Evolutionary conservation across 108 stramenopile species (phyloP), one percentile per base, ranked within the genome.

Genomic region (Epithemia pelagica): DNA sequence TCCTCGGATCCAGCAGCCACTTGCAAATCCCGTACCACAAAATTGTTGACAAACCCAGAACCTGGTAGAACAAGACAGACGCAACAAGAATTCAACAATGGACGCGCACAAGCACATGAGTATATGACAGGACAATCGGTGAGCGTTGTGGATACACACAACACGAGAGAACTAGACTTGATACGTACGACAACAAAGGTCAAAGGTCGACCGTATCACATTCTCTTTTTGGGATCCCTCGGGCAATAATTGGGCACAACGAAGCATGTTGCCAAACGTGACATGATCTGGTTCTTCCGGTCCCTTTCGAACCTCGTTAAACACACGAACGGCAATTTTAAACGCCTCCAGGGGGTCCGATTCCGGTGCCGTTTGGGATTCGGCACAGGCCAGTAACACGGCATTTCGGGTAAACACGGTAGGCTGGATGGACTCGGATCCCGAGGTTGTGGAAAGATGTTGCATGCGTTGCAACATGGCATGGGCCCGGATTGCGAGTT

Each of bases 401-500:
- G 75, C 78, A 65, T 82, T 82, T 68, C 76, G 78, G 8, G 81
- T 74, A 57, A 82, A 78, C 20, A 78, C 64, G 7, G 77, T 78
- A 21, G 81, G 81, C 61, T 70, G 32, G 22, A 78, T 54, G 5
- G 5, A 15, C 15, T 46, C 10, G 5, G 5, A 15, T 24, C 72
- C 74, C 8, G 61, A 54, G 21, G 66, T 28, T 2, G 52, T 54
- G 59, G 58, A 64, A 18, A 76, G 27, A 22, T 66, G 31, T 29
- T 84, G 73, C 89, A 91, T 91, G 52, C 78, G 73, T 53, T 82
- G 66, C 23, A 91, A 64, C 21, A 91, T 54, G 20, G 54, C 32
- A 66, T 80, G 53, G 10, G 83, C 82, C 46, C 77, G 73, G 2
- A 67, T 70, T 58, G 85, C 80, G 28, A 86, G 65, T 33, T 75